Evolutionary conservation across 1,284 basidiomycete species (phyloP).

Genomic region (Somion occarium): DNA sequence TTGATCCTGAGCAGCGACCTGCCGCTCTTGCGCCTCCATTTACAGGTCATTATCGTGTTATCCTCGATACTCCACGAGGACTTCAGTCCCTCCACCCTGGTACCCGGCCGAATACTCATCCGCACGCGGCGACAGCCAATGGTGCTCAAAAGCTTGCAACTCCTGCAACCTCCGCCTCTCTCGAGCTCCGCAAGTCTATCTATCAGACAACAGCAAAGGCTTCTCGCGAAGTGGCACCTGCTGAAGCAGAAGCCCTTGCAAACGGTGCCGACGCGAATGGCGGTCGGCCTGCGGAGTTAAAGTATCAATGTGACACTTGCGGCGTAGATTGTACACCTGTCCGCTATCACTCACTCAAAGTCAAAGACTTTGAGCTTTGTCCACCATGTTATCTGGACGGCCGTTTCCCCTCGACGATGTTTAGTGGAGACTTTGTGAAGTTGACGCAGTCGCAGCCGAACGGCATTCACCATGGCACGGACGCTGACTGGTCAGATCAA

Average conservation of each 20-base stretch:
- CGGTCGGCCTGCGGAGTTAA: constrained; percentile 33
- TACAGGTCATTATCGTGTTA: constrained; percentile 97
- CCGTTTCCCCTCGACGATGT: constrained; percentile 94
- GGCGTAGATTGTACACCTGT: constrained; percentile 87
- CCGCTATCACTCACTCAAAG: constrained; percentile 92
- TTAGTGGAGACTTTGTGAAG: constrained; percentile 96
- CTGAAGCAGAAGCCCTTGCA: constrained; percentile 61
- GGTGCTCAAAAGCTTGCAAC: constrained; percentile 40
- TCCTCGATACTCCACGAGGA: constrained; percentile 95
- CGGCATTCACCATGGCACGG: constrained; percentile 36
- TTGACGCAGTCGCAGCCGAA: constrained; percentile 52
- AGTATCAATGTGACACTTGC: constrained; percentile 90
- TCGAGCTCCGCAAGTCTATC: constrained; percentile 83
- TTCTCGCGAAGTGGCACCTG: constrained; percentile 60
- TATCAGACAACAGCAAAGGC: constrained; percentile 84
- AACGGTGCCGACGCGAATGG: constrained; percentile 50
- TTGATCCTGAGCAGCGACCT: constrained; percentile 95
- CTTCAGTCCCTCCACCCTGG: constrained; percentile 95
- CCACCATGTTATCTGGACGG: constrained; percentile 93
- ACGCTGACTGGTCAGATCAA: constrained; percentile 87
- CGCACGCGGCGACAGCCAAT: constrained; percentile 41
- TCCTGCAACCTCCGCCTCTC: constrained; percentile 60
- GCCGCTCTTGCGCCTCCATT: constrained; percentile 95
- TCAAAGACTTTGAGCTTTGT: constrained; percentile 88
- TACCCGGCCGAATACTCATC: constrained; percentile 52